These are phyloP conservation scores for Meyerozyma carpophila DNA, from an alignment of 1,139 yeast species.

Conservation along the genomic window DNA sequence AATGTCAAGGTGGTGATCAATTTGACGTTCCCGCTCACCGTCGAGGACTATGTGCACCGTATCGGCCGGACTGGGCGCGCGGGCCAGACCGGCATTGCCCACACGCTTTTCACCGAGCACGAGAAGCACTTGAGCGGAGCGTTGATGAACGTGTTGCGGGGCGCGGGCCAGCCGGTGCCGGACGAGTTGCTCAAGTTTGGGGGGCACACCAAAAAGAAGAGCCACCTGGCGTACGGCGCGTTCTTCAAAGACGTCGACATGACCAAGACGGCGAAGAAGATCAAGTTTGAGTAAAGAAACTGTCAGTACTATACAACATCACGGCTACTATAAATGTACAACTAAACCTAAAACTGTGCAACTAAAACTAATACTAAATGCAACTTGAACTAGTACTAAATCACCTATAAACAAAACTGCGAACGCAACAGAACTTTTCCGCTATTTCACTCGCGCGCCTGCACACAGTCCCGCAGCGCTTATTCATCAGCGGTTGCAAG, in stretches of 20 bases:
- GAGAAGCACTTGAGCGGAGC: constrained; percentile 98
- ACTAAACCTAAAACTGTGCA: no score
- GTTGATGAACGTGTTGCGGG: constrained; percentile 81
- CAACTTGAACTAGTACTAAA: no score
- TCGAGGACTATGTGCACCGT: constrained; percentile 96
- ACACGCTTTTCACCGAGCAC: constrained; percentile 92
- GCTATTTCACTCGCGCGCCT: no score
- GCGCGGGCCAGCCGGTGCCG: constrained; percentile 96
- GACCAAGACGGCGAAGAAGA: constrained; percentile 84
- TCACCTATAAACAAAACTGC: no score
- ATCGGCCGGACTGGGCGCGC: constrained; percentile 99
- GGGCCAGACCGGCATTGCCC: constrained; percentile 91
- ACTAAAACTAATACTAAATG: no score
- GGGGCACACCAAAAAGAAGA: constrained; percentile 95
- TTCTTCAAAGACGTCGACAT: constrained; percentile 90
- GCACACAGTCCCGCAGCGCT: neutral
- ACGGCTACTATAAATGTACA: no score
- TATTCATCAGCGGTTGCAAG: neutral
- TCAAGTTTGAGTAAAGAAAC: constrained; percentile 77
- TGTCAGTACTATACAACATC: no score
- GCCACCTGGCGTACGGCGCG: constrained; percentile 94
- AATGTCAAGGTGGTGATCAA: constrained; percentile 94
- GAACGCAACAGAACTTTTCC: no score
- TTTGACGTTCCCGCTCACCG: constrained; percentile 94
- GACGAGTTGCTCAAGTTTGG: constrained; percentile 93